Percentiles rank a stretch among this genome's conserved stretches.
phyloP scores from a whole-genome alignment of 768 basidiomycete species.

The Tricholomella constricta region DNA sequence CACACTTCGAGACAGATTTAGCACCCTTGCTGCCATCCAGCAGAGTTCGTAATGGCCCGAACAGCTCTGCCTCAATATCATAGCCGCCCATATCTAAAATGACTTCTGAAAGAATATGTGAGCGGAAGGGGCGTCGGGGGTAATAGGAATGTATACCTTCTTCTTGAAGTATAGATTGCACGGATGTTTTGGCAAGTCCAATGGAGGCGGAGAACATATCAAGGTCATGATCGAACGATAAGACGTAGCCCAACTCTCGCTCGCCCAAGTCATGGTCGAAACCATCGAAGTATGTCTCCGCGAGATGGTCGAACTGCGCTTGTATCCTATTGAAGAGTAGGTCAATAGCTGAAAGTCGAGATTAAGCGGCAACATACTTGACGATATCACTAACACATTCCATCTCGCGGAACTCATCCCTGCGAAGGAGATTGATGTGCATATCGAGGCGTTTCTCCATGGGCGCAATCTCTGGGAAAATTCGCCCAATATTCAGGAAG shows the following conservation, averaged over 20 bases:
- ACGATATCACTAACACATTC: slow-evolving; percentile 90
- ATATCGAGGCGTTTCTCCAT: slow-evolving; percentile 93
- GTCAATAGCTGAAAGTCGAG: not conserved
- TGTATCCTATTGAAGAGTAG: slow-evolving; percentile 63
- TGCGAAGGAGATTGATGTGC: slow-evolving; percentile 81
- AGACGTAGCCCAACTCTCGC: slow-evolving; percentile 80
- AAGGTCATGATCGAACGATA: slow-evolving; percentile 86
- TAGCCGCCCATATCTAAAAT: slow-evolving; percentile 72
- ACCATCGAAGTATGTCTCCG: slow-evolving; percentile 81
- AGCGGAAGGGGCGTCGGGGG: not conserved
- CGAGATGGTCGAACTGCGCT: slow-evolving; percentile 90
- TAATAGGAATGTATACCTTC: slow-evolving; percentile 51
- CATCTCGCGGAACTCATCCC: slow-evolving; percentile 90
- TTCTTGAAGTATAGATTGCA: slow-evolving; percentile 72
- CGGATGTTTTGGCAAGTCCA: slow-evolving; percentile 85
- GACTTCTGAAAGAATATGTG: slow-evolving; percentile 53
- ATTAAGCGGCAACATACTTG: slow-evolving; percentile 57
- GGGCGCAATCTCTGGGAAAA: slow-evolving; percentile 81
- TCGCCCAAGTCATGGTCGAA: slow-evolving; percentile 90
- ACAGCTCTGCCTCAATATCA: slow-evolving; percentile 73
- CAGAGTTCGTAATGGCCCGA: slow-evolving; percentile 79
- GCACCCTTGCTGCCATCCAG: slow-evolving; percentile 81
- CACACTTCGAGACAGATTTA: slow-evolving; percentile 78
- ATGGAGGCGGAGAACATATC: slow-evolving; percentile 94
- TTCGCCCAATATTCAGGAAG: slow-evolving; percentile 82